Conservation (phyloP, 257 asterid genomes). For the Henckelia pumila region DNA sequence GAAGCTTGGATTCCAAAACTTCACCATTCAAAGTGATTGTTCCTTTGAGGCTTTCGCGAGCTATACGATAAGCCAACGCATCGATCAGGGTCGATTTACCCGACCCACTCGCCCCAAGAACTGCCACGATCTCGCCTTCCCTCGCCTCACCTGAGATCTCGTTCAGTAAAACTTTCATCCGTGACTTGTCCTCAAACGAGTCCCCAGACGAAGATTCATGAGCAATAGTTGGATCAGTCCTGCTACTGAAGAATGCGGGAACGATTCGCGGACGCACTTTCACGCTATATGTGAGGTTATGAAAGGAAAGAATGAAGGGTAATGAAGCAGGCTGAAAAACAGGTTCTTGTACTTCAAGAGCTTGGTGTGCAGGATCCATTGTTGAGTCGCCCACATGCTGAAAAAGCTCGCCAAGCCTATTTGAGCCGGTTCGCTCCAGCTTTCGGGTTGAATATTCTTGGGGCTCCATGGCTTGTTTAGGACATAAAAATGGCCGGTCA, state of each 20-base stretch:
- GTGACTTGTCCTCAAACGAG: not conserved
- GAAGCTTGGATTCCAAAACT: constrained; percentile 30
- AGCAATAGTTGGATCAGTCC: not conserved
- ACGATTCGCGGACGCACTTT: constrained; percentile 26
- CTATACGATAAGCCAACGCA: constrained; percentile 43
- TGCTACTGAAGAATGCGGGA: constrained; percentile 20
- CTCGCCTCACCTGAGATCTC: constrained; percentile 49
- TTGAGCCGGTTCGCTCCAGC: constrained; percentile 43
- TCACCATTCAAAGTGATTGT: constrained; percentile 42
- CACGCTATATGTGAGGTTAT: constrained; percentile 51
- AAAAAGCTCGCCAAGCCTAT: constrained; percentile 66
- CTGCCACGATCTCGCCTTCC: constrained; percentile 47
- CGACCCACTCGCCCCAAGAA: constrained; percentile 48
- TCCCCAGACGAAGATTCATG: not conserved
- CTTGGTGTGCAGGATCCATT: constrained; percentile 26
- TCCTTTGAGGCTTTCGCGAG: constrained; percentile 46
- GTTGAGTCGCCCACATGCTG: constrained; percentile 46
- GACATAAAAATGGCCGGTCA: constrained; percentile 67
- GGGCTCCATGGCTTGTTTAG: constrained; percentile 60
- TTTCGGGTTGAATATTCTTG: constrained; percentile 37
- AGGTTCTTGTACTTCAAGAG: constrained; percentile 28
- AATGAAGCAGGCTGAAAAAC: constrained; percentile 22
- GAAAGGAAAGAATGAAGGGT: constrained; percentile 53
- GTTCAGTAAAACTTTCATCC: constrained; percentile 35
- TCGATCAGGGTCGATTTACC: constrained; percentile 53